Conservation (phyloP, 208 protist species). For the Jaenimonas drosophilae region DNA sequence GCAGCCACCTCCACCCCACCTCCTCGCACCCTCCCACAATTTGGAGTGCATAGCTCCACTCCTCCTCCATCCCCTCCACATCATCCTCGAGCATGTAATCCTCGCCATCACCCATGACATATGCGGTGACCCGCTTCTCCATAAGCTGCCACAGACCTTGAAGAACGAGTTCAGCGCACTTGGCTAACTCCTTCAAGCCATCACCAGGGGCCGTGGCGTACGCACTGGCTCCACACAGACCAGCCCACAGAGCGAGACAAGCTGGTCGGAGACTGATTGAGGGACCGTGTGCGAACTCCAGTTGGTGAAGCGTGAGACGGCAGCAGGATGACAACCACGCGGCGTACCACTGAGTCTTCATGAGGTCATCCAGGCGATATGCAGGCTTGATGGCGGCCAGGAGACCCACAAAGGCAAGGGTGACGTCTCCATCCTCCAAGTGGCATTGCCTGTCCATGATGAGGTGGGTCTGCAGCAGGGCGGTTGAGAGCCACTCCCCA, state of each 20-base stretch:
- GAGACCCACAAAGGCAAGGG: not conserved
- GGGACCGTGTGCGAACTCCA: too few species aligned
- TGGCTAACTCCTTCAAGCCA: too few species aligned
- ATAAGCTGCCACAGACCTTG: too few species aligned
- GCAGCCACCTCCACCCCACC: not conserved
- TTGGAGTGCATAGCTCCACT: constrained; percentile 30
- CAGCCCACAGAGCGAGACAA: too few species aligned
- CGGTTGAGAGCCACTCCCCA: constrained; percentile 20
- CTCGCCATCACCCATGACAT: too few species aligned
- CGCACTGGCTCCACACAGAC: too few species aligned
- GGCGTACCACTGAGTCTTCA: not conserved
- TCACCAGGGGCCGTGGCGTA: too few species aligned
- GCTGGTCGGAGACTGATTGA: too few species aligned
- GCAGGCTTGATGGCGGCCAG: not conserved
- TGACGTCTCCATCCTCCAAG: constrained; percentile 3
- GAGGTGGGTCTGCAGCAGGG: constrained; percentile 34
- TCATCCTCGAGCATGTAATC: constrained; percentile 32
- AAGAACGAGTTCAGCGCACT: too few species aligned
- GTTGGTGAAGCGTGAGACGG: too few species aligned
- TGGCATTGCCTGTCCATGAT: constrained; percentile 34
- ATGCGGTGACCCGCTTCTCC: too few species aligned
- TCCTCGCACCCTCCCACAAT: constrained; percentile 22
- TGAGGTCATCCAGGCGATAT: not conserved
- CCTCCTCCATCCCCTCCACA: constrained; percentile 21
- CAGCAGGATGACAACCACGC: too few species aligned